Percentiles rank a stretch among this genome's conserved stretches.
Conservation (phyloP, 1,139 yeast genomes). For the Pichia sp. region DNA sequence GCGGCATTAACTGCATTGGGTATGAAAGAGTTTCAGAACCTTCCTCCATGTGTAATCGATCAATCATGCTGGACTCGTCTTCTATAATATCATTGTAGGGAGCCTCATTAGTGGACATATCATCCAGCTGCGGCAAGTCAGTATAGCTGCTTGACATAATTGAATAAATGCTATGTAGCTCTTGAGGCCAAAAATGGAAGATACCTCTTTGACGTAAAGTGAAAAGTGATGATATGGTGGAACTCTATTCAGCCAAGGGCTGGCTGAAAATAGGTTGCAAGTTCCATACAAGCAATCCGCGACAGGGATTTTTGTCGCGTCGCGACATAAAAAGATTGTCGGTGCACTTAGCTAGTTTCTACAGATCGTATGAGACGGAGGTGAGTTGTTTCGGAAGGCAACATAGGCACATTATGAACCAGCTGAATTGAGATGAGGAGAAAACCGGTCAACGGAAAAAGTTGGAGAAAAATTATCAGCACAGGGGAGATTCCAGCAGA, state of each 20-base stretch:
- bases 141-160: constrained; percentile 4
- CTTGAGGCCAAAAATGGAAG: no score
- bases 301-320: not conserved
- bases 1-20: not conserved
- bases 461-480: not conserved
- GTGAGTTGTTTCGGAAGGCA: not conserved
- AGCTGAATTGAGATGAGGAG: not conserved
- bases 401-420: not conserved
- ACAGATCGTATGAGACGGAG: not conserved
- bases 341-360: not conserved
- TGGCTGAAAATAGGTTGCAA: not conserved
- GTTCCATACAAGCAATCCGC: not conserved
- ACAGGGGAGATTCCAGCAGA: not conserved
- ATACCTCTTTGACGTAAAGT: no score
- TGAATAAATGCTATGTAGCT: no score
- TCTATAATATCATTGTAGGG: constrained; percentile 17
- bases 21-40: constrained; percentile 9
- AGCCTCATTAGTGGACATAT: not conserved
- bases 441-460: not conserved
- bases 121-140: not conserved
- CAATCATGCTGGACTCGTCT: constrained; percentile 19
- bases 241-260: not conserved
- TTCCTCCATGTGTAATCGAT: constrained; percentile 19
- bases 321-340: not conserved
- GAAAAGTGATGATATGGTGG: not conserved